Base-by-base conservation (phyloP, 176 grass and related monocot genomes). In the Juncus inflexus region DNA sequence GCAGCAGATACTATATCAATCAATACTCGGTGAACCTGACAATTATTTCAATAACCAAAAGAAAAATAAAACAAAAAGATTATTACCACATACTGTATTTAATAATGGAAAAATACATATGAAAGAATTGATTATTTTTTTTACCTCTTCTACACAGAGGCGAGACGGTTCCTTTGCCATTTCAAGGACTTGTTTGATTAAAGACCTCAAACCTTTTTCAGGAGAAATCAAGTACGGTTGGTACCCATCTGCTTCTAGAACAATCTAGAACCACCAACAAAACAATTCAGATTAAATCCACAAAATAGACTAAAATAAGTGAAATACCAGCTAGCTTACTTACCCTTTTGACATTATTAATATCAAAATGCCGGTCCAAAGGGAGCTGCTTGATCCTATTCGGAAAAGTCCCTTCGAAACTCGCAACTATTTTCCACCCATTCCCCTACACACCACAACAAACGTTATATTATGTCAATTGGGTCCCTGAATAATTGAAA, bases 301-400 rank as follows among this genome's bases (percentile, higher is more conserved):
- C 63, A 76, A 40, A 72, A 78, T 55, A 16, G 5, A 58, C 10
- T 39, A 76, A 4, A 61, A 28, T 49, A 69, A 60, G 37, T 37
- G 7, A 70, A 43, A 71, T 71, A 19, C 1, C 10, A 54, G 55
- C 28, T 69, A 55, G 43, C 6, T 76, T 78, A 40, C 60, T 75
- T 95, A 95, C 90, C 83, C 79, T 95, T 86, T 86, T 95, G 35
- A 95, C 82, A 83, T 95, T 95, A 60, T 95, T 95, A 54, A 95
- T 95, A 73, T 89, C 90, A 64, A 95, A 95, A 89, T 95, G 85
- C 69, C 78, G 84, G 58, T 95, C 90, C 42, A 89, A 37, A 43
- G 76, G 90, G 51, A 95, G 82, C 63, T 89, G 82, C 77, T 89
- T 89, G 61, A 95, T 85, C 74, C 82, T 95, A 35, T 73, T 86